These are phyloP conservation scores for Leersia perrieri DNA, from an alignment of 176 grass and related monocot genomes.

Conservation along the genomic window DNA sequence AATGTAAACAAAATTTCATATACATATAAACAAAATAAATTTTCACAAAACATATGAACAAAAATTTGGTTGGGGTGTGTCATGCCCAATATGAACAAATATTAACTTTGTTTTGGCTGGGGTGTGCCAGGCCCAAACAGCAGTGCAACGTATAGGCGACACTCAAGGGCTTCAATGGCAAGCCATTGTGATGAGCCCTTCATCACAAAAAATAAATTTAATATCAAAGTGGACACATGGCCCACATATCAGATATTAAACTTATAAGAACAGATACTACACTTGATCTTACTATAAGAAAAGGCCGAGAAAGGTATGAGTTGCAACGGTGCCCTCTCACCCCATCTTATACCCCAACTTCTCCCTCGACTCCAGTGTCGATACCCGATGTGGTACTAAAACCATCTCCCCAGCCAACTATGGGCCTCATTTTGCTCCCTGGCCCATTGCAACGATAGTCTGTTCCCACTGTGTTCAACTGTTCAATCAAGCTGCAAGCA, in stretches of 20 bases:
- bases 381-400: neutral
- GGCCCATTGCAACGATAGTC: neutral
- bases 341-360: neutral
- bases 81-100: no score
- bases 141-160: neutral
- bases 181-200: no score
- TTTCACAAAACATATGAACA: no score
- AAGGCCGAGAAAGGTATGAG: constrained; percentile 70
- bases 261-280: constrained; percentile 82
- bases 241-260: constrained; percentile 48
- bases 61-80: no score
- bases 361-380: neutral
- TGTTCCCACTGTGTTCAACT: no score
- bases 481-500: no score
- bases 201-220: no score
- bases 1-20: no score
- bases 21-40: no score
- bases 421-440: neutral
- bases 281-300: constrained; percentile 83
- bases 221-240: no score
- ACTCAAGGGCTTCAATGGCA: neutral
- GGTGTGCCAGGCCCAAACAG: neutral
- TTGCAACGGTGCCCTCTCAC: no score
- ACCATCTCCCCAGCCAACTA: neutral
- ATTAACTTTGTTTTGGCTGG: no score